Percentiles rank a stretch among this genome's conserved stretches.
Evolutionary conservation across 345 rosid genomes (phyloP).

Genomic region (Camelina laxa): DNA sequence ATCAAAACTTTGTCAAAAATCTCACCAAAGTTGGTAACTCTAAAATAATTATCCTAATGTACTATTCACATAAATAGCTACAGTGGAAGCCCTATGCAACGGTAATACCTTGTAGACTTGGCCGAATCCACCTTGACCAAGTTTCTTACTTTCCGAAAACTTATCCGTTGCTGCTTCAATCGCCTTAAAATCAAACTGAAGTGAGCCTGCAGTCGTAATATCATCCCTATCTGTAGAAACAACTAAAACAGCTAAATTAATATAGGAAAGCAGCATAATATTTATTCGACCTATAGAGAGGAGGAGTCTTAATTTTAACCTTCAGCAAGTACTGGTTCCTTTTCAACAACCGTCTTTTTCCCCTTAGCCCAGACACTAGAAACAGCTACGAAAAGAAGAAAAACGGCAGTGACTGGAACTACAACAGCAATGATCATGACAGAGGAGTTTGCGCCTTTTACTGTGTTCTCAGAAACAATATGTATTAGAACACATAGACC

Average conservation of each 20-base stretch:
- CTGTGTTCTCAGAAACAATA: slow-evolving; percentile 32
- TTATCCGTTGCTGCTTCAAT: slow-evolving; percentile 53
- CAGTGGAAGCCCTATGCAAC: neutral
- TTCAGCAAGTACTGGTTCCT: neutral
- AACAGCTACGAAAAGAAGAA: slow-evolving; percentile 34
- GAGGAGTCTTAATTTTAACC: slow-evolving; percentile 30
- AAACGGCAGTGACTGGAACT: slow-evolving; percentile 28
- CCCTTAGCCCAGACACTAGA: slow-evolving; percentile 32
- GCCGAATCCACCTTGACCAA: slow-evolving; percentile 78
- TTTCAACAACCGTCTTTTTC: slow-evolving; percentile 20
- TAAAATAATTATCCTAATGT: neutral
- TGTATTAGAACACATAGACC: neutral
- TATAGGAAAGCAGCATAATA: neutral
- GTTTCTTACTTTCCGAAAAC: slow-evolving; percentile 49
- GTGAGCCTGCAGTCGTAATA: slow-evolving; percentile 47
- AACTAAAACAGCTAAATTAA: neutral
- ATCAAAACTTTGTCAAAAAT: too few relatives aligned
- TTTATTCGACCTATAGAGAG: too few relatives aligned
- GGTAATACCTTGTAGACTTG: slow-evolving; percentile 59
- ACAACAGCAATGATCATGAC: slow-evolving; percentile 42
- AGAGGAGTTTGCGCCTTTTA: slow-evolving; percentile 27
- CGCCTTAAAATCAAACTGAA: slow-evolving; percentile 49
- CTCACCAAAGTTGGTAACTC: neutral
- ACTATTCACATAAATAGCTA: neutral
- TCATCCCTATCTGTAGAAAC: slow-evolving; percentile 39